Percentiles rank a stretch among this genome's conserved stretches.
Conservation (phyloP, 495 filamentous ascomycete genomes). For the Trichoderma virens region DNA sequence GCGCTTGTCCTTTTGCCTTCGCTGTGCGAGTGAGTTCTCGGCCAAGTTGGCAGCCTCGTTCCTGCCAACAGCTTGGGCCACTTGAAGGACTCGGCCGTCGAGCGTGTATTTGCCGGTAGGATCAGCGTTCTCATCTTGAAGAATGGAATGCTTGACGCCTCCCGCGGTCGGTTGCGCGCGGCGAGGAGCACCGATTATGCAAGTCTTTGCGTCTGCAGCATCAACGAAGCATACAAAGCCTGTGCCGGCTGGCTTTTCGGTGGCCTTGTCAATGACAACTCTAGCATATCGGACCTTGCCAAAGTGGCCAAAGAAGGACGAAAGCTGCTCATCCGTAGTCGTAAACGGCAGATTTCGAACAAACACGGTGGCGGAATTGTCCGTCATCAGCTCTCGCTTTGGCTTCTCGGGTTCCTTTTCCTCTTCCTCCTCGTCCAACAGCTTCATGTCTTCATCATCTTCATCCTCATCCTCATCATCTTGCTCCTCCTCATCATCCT, state of each 20-base stretch:
- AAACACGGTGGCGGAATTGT: slow-evolving; percentile 72
- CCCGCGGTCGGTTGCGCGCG: slow-evolving; percentile 17
- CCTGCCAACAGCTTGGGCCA: slow-evolving; percentile 76
- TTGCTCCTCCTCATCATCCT: slow-evolving; percentile 31
- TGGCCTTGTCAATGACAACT: slow-evolving; percentile 76
- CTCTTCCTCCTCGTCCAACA: slow-evolving; percentile 21
- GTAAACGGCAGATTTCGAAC: slow-evolving; percentile 92
- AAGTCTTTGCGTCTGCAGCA: slow-evolving; percentile 59
- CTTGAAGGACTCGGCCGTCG: slow-evolving; percentile 77
- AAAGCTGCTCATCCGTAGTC: slow-evolving; percentile 66
- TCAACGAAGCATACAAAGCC: slow-evolving; percentile 93
- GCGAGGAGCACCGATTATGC: slow-evolving; percentile 65
- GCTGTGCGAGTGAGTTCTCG: slow-evolving; percentile 53
- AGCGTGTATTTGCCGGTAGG: slow-evolving; percentile 75
- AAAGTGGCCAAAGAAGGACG: slow-evolving; percentile 77
- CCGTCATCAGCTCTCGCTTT: slow-evolving; percentile 31
- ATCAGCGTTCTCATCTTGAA: slow-evolving; percentile 75
- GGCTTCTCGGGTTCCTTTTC: slow-evolving; percentile 33
- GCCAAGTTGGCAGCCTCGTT: slow-evolving; percentile 67
- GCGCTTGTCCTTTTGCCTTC: slow-evolving; percentile 78
- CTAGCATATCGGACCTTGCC: slow-evolving; percentile 80
- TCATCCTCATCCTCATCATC: slow-evolving; percentile 30
- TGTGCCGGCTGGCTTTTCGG: slow-evolving; percentile 79
- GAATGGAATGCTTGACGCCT: slow-evolving; percentile 59
- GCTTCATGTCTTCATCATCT: slow-evolving; percentile 26